Percentiles rank a stretch among this genome's conserved stretches.
Conservation (phyloP, 208 protist genomes). For the Trichomonas tenax region DNA sequence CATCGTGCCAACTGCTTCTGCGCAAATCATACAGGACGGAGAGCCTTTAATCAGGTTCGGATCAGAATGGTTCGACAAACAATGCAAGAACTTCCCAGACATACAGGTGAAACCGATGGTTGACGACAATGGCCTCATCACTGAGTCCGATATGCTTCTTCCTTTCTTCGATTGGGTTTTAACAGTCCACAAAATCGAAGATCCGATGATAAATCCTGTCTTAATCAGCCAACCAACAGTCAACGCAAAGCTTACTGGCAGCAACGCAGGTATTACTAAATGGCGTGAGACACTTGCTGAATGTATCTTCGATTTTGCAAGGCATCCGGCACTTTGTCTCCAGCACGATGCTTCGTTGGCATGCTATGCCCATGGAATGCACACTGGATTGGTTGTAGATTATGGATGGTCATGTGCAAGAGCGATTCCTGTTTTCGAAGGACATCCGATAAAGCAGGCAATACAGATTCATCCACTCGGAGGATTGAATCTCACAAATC, state of each 20-base stretch:
- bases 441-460: background rate
- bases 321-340: background rate
- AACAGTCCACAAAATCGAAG: background rate
- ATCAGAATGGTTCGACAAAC: background rate
- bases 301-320: background rate
- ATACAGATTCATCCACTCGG: background rate
- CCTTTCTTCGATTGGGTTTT: background rate
- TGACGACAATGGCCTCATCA: background rate
- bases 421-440: background rate
- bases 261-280: background rate
- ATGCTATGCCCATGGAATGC: background rate
- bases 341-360: background rate
- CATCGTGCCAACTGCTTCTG: background rate
- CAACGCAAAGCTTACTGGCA: background rate
- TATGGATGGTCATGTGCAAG: background rate
- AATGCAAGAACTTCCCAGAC: background rate
- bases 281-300: background rate
- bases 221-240: background rate
- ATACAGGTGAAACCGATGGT: background rate
- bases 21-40: background rate
- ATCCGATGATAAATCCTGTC: background rate
- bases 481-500: background rate
- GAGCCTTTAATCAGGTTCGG: background rate
- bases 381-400: background rate
- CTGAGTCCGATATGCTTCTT: background rate